A percentile compares a stretch with the other conserved stretches of the same genome.
Evolutionary conservation across 495 filamentous ascomycete species (phyloP).

Genomic region (Penicillium goetzii): DNA sequence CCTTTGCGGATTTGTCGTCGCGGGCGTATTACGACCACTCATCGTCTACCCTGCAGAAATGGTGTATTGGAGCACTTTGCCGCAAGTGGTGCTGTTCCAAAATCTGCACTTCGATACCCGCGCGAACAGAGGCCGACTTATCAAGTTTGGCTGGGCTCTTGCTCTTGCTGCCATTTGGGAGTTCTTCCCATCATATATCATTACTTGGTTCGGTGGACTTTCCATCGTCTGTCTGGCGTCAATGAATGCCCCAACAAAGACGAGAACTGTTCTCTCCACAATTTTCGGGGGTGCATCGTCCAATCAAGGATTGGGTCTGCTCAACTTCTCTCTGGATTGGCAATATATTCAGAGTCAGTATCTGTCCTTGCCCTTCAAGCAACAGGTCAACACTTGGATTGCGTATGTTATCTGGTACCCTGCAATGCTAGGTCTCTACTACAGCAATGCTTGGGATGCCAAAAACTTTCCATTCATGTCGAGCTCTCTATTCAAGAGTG

Average conservation of each 20-base stretch:
- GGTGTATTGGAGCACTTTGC: slow-evolving; percentile 27
- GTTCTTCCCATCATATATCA: slow-evolving; percentile 54
- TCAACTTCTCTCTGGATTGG: slow-evolving; percentile 2
- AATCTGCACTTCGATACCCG: slow-evolving; percentile 23
- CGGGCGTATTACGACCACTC: slow-evolving; percentile 21
- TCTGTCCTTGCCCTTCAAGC: slow-evolving; percentile 31
- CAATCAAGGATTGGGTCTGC: slow-evolving; percentile 1
- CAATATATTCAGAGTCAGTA: neutral
- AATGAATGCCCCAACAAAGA: neutral
- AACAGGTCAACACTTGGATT: slow-evolving; percentile 46
- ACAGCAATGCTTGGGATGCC: slow-evolving; percentile 55
- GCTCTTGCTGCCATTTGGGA: slow-evolving; percentile 43
- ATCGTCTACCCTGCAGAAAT: slow-evolving; percentile 30
- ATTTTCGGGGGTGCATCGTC: neutral
- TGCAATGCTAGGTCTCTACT: slow-evolving; percentile 47
- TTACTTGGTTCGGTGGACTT: slow-evolving; percentile 50
- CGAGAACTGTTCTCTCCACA: neutral
- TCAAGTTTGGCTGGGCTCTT: slow-evolving; percentile 25
- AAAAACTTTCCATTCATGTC: slow-evolving; percentile 56
- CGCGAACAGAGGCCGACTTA: slow-evolving; percentile 21
- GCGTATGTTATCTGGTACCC: slow-evolving; percentile 49
- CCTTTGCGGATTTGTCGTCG: slow-evolving; percentile 23
- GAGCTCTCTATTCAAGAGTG: slow-evolving; percentile 37
- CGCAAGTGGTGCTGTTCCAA: slow-evolving; percentile 25
- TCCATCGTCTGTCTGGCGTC: slow-evolving; percentile 35